Evolutionary conservation across 441 rosid genomes (phyloP).

Genomic region (Erodium trifolium): DNA sequence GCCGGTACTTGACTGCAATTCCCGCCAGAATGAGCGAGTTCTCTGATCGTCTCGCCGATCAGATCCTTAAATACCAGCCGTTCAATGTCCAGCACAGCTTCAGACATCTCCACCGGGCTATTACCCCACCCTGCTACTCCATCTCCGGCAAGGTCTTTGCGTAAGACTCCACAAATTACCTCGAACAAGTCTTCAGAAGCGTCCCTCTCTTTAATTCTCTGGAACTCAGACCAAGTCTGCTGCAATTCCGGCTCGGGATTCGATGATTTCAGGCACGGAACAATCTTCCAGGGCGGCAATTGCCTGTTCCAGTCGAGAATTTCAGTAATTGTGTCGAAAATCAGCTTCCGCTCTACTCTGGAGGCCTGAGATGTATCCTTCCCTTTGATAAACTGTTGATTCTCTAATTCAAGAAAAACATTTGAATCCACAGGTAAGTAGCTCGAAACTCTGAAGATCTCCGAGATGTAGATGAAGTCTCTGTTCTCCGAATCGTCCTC

Average conservation of each 20-base stretch:
- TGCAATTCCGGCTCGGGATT: slow-evolving; percentile 20
- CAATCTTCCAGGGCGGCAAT: slow-evolving; percentile 47
- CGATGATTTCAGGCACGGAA: not conserved
- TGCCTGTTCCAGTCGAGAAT: slow-evolving; percentile 43
- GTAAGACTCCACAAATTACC: slow-evolving; percentile 51
- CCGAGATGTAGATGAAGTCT: slow-evolving; percentile 63
- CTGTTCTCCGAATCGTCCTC: slow-evolving; percentile 25
- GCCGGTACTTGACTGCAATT: slow-evolving; percentile 15
- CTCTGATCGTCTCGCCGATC: slow-evolving; percentile 64
- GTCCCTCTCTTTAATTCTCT: slow-evolving; percentile 42
- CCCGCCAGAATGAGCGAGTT: slow-evolving; percentile 28
- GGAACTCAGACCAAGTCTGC: slow-evolving; percentile 62
- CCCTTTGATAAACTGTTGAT: slow-evolving; percentile 55
- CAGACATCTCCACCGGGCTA: slow-evolving; percentile 57
- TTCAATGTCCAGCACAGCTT: slow-evolving; percentile 63
- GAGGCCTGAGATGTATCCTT: slow-evolving; percentile 44
- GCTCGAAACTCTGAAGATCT: slow-evolving; percentile 48
- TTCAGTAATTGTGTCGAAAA: slow-evolving; percentile 58
- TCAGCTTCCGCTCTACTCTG: slow-evolving; percentile 48
- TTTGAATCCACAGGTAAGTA: slow-evolving; percentile 50
- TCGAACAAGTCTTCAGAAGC: slow-evolving; percentile 44
- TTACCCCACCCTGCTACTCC: slow-evolving; percentile 49
- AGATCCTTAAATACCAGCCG: slow-evolving; percentile 74
- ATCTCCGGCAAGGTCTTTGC: slow-evolving; percentile 65
- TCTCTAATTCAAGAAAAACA: slow-evolving; percentile 52